Base-by-base conservation (phyloP, 345 rosid genomes). In the Syzygium jambos region DNA sequence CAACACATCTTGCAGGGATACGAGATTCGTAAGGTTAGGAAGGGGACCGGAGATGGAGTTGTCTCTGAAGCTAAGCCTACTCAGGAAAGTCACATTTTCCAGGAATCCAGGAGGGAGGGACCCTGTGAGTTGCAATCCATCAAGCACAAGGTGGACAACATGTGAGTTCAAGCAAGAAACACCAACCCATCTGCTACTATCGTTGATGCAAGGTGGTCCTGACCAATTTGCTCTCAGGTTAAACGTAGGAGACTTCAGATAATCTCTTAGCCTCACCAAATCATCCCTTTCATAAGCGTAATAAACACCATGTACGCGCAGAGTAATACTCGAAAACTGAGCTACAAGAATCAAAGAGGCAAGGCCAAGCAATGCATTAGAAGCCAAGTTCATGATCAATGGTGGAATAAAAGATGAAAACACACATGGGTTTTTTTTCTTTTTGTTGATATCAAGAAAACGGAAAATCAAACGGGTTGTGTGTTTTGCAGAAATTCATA, bases 201-300 rank as follows among this genome's bases (percentile, higher is more conserved):
- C 86, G 19, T 85, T n/a, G 55, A 29, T 11, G 84, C 96, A 94
- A 16, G 94, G 94, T 3, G 93, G 93, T 15, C 96, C 95, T 8
- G 94, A 91, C 96, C 96, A 94, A 25, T 85, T 88, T 12, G 34
- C 43, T 34, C 92, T 91, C 90, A 92, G 84, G 56, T 89, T 83
- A 4, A 49, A 84, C 68, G 91, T 59, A 46, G 91, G 56, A 23
- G 92, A 90, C 84, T 29, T 52, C 34, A 91, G 15, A 11, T 91
- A 91, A 84, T 92, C 93, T 80, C 93, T 92, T 3, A 94, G 57
- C 88, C 68, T 89, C 86, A 93, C 78, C 91, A 94, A 77, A 2
- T 90, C 94, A 54, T 89, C 86, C 65, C 90, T 84, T 78, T 94
- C 95, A 17, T 30, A 85, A 19, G 92, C 91, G 46, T 91, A 88